phyloP scores from a whole-genome alignment of 2,329 filamentous ascomycete species.

The Monilinia fructicola region DNA sequence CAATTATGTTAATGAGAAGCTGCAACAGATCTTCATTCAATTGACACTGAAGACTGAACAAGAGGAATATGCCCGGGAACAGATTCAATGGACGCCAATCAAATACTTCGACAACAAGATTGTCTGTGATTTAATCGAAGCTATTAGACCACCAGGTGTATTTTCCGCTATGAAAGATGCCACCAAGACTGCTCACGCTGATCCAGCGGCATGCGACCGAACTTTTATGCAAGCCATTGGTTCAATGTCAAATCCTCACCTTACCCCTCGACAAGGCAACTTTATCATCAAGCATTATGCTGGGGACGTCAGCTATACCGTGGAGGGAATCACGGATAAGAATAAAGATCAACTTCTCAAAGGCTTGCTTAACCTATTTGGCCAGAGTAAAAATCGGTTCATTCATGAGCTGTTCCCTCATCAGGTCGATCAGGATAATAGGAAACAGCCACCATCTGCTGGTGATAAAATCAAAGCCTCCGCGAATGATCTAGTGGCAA shows the following conservation, averaged over 20 bases:
- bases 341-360: constrained; percentile 98
- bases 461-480: constrained; percentile 95
- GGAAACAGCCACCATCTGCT: constrained; percentile 87
- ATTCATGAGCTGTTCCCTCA: constrained; percentile 87
- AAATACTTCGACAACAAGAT: constrained; percentile 99
- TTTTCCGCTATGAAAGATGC: constrained; percentile 97
- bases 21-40: constrained; percentile 99
- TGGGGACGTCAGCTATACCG: constrained; percentile 90
- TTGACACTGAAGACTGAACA: constrained; percentile 95
- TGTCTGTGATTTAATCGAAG: constrained; percentile 95
- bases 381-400: constrained; percentile 79
- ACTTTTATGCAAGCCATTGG: constrained; percentile 94
- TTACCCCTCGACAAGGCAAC: constrained; percentile 87
- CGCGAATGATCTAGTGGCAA: constrained; percentile 91
- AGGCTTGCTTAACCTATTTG: constrained; percentile 84
- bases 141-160: constrained; percentile 82
- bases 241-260: constrained; percentile 85
- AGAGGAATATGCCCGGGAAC: constrained; percentile 91
- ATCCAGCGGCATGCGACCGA: constrained; percentile 88
- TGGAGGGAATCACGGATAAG: constrained; percentile 98
- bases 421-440: constrained; percentile 93
- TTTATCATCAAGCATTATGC: constrained; percentile 99
- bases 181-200: constrained; percentile 96
- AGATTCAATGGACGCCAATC: constrained; percentile 98
- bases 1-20: constrained; percentile 99